Percentiles rank a stretch among this genome's conserved stretches.
These are phyloP conservation scores for Pueraria montana DNA, from an alignment of 306 rosid species.

Conservation along the genomic window DNA sequence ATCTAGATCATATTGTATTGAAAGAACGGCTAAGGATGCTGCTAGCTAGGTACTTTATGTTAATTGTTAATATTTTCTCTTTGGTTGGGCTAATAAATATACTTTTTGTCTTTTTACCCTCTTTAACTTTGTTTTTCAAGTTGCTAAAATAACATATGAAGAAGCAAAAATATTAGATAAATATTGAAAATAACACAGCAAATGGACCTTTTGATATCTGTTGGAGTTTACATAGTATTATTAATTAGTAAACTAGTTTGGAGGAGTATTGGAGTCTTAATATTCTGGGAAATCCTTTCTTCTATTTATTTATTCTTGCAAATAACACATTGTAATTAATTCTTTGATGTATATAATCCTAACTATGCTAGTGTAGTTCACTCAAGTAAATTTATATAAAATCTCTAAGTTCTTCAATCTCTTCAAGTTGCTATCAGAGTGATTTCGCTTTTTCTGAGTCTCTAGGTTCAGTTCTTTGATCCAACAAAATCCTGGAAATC, in stretches of 20 bases:
- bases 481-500: not conserved
- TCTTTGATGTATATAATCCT: not conserved
- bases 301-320: not conserved
- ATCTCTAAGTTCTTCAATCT: not conserved
- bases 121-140: constrained; percentile 12
- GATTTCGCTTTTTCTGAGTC: not conserved
- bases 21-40: constrained; percentile 78
- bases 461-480: constrained; percentile 2
- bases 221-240: not conserved
- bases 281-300: not conserved
- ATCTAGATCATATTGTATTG: constrained; percentile 70
- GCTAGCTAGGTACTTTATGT: constrained; percentile 65
- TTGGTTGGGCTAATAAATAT: constrained; percentile 21
- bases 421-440: not conserved
- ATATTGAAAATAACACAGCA: constrained; percentile 7
- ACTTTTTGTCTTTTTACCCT: constrained; percentile 12
- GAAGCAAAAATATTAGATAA: not conserved
- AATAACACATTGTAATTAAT: not conserved
- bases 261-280: not conserved
- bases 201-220: not conserved
- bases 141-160: constrained; percentile 18
- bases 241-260: not conserved
- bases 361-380: not conserved
- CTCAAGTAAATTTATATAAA: not conserved
- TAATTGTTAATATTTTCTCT: constrained; percentile 37